Base-by-base conservation (phyloP, 1,284 basidiomycete genomes). In the Apiotrichum domesticum region DNA sequence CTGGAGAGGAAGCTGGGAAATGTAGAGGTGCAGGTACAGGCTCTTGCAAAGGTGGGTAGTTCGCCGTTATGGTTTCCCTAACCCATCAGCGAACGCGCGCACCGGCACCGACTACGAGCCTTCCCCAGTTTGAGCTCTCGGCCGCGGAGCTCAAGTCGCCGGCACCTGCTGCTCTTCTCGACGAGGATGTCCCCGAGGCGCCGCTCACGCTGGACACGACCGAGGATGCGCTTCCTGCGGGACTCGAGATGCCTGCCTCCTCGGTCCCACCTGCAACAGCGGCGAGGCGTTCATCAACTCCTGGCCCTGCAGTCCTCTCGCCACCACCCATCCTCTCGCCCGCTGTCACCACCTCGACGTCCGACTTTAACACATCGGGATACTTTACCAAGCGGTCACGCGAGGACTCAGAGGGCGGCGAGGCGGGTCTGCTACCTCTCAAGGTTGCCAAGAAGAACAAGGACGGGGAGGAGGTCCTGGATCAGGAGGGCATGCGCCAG, bases 401-500 rank as follows among this genome's bases (percentile, higher is more conserved):
- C 40, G 70, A 69, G 53, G 68, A 69, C 56, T 40, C 52, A 2
- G 32, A 56, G 37, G 70, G 68, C 6, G 64, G 61, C 15, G 69
- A 71, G 21, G 54, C 57, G 3, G 69, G 70, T 1, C 56, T 74
- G 6, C 45, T 74, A 7, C 66, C 70, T 9, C 55, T 74, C 35
- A 66, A 66, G 41, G 29, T 48, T 15, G 42, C 44, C 35, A 40
- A 46, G 45, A n/a, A 49, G 44, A 21, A 33, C 34, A 32, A 44
- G 14, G 49, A 54, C 35, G 52, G 21, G 6, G 33, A 52, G 46
- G 46, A 47, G 14, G 35, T 35, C 8, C 50, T 55, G 51, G 56
- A 42, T 35, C 39, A 29, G 39, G 62, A 60, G 42, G 58, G 50
- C 50, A 63, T 53, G 56, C 57, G 51, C 55, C 58, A 52, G 55